A percentile compares a stretch with the other conserved stretches of the same genome.
Evolutionary conservation across 139 green algal species (phyloP).

Genomic region (Dunaliella primolecta): DNA sequence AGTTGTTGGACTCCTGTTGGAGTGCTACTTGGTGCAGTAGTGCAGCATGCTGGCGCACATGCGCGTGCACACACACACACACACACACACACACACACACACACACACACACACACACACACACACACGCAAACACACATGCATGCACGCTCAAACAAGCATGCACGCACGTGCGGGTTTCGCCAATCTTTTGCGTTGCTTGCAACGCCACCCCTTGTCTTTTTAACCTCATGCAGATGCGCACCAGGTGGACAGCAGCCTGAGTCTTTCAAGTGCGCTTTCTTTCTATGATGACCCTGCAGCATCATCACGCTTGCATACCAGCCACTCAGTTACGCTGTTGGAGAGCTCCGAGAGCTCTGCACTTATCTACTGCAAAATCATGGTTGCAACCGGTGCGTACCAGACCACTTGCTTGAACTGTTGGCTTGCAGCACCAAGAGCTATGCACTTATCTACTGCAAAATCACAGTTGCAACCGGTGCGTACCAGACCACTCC

Average conservation of each 20-base stretch:
- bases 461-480: no score
- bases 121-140: neutral
- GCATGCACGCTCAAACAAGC: neutral
- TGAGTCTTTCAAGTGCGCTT: no score
- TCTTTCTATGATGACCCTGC: no score
- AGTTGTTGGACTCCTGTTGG: neutral
- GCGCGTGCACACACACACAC: slow-evolving; percentile 7
- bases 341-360: no score
- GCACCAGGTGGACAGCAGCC: neutral
- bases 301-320: no score
- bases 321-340: no score
- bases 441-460: no score
- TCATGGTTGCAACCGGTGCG: no score
- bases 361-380: no score
- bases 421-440: no score
- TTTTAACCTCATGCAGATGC: neutral
- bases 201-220: neutral
- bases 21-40: neutral
- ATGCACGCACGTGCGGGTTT: neutral
- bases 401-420: no score
- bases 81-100: slow-evolving; percentile 11
- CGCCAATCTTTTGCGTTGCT: neutral
- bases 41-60: neutral
- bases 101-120: neutral
- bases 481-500: no score